Evolutionary conservation across 345 rosid species (phyloP).

Genomic region (Acer yangbiense): DNA sequence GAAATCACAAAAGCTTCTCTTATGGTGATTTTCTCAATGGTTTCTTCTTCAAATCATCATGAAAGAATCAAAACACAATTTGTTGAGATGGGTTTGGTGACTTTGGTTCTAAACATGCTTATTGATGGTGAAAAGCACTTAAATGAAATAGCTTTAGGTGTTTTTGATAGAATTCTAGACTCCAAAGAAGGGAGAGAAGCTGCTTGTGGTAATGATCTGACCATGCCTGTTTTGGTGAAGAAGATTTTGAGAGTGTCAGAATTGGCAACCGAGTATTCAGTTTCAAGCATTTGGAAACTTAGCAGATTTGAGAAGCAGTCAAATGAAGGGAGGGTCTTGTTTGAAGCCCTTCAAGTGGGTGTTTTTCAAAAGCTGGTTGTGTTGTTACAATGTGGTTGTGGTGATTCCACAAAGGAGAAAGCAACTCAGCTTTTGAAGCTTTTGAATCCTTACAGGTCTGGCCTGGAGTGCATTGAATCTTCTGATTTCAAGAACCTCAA

Average conservation of each 20-base stretch:
- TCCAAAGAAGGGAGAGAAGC: slow-evolving; percentile 37
- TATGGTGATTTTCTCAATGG: slow-evolving; percentile 33
- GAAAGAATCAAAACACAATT: slow-evolving; percentile 24
- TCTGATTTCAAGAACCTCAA: slow-evolving; percentile 60
- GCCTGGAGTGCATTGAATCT: slow-evolving; percentile 60
- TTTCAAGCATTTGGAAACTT: slow-evolving; percentile 49
- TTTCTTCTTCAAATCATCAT: slow-evolving; percentile 18
- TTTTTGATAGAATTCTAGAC: slow-evolving; percentile 39
- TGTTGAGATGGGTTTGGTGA: slow-evolving; percentile 35
- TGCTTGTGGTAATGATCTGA: slow-evolving; percentile 38
- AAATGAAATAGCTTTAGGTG: slow-evolving; percentile 39
- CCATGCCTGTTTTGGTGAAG: slow-evolving; percentile 52
- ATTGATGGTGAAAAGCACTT: slow-evolving; percentile 37
- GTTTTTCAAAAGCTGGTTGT: slow-evolving; percentile 61
- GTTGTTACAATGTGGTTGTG: slow-evolving; percentile 56
- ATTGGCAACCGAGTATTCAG: slow-evolving; percentile 41
- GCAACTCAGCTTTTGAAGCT: slow-evolving; percentile 56
- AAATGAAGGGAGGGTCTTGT: slow-evolving; percentile 26
- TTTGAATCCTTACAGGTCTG: slow-evolving; percentile 56
- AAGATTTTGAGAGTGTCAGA: slow-evolving; percentile 44
- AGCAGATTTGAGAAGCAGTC: slow-evolving; percentile 29
- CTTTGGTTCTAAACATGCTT: slow-evolving; percentile 29
- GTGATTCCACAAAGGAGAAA: slow-evolving; percentile 52
- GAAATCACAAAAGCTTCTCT: slow-evolving; percentile 43
- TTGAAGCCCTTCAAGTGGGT: slow-evolving; percentile 57